Evolutionary conservation across 768 basidiomycete species (phyloP), one percentile per base, ranked within the genome.

Genomic region (Tulasnella sp.): DNA sequence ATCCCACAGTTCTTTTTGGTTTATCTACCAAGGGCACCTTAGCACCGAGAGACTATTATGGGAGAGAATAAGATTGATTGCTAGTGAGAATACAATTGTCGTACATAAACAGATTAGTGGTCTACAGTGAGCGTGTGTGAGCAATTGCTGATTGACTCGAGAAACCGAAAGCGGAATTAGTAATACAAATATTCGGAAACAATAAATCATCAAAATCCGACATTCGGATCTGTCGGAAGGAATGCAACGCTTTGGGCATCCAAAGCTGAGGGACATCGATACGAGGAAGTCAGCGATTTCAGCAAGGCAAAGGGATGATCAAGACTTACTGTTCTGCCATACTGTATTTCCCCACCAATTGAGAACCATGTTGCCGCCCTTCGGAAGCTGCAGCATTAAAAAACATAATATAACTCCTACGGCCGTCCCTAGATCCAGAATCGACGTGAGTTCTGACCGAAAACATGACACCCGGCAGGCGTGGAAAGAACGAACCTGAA

Each of bases 401-500:
- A 90, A 90, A 80, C 89, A 86, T 81, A 88, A 64, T 72, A 89
- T 79, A 24, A 84, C 85, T 3, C 84, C 84, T 16, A 88, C 50
- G 42, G 88, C 83, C 0, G 89, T 89, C 2, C 86, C 64, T 69
- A 34, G 7, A 20, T 6, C 14, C 28, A 18, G 28, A 34, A 37
- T 1, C 16, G 7, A 16, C 3, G 4, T 69, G 11, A 69, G 64
- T 22, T 69, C 18, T 8, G 6, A 3, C 18, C 14, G 28, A 69
- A 14, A 69, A 28, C 1, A 34, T 60, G 14, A 34, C 34, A 18
- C 34, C 31, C 9, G 54, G 22, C 6, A n/a, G 18, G 24, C 28
- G 12, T 9, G 3, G 31, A 69, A 28, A 37, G 34, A 20, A 37
- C 64, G 12, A 12, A 69, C 64, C 84, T 80, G 73, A 40, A 80